Evolutionary conservation across 2,329 filamentous ascomycete genomes (phyloP), one percentile per base, ranked within the genome.

Genomic region (Sodiomyces alkalinus): DNA sequence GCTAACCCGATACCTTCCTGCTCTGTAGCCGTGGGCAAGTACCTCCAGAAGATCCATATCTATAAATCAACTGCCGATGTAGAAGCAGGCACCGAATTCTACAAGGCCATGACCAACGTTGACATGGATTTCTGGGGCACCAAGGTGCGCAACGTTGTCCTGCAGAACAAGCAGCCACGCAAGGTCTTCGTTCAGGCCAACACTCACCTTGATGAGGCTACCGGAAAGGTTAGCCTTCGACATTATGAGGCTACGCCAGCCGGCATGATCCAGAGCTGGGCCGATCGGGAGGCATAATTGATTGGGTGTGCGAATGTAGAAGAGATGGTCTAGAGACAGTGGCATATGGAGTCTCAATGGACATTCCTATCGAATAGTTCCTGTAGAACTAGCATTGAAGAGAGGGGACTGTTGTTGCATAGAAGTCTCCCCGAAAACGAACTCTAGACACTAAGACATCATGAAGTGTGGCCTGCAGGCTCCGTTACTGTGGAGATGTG

Each of bases 111-210:
- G 64, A 92, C 86, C 6, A 60, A 67, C 15, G 86, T 94, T 14
- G 80, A 80, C 33, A 56, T 73, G 29, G 76, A 81, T 21, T 94
- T 81, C 59, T 94, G 82, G 69, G 83, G 78, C 31, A 73, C 69
- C 38, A 78, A 77, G 55, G 71, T 94, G 16, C 67, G 87, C 32
- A 71, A 79, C 26, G 68, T 80, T 34, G 80, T 87, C 15, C 53
- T 87, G 22, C 62, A 65, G 42, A 80, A 81, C 53, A 82, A 82
- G 58, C 78, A 80, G 53, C 80, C 80, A n/a, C 61, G 80, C 34
- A 86, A 86, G 61, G 77, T 94, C 24, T 94, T 92, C 57, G 83
- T 94, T 30, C 86, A 94, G 59, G 83, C 82, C 34, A 96, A 92
- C 52, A 94, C 87, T 1, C 66, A 75, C 32, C 47, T 90, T 22